phyloP scores from a whole-genome alignment of 1,284 basidiomycete genomes.

The Phlebopus sp. region DNA sequence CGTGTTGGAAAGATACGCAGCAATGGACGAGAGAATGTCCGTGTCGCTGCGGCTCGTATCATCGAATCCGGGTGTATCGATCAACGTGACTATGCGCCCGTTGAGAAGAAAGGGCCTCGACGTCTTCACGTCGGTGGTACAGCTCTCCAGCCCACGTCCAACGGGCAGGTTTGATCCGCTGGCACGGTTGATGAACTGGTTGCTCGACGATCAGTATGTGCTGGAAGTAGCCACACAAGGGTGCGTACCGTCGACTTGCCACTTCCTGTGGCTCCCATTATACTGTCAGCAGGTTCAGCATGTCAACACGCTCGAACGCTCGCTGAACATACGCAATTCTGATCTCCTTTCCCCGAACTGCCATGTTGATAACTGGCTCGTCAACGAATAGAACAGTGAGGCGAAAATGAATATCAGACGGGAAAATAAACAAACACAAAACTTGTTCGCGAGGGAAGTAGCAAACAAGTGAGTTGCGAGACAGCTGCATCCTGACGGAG shows the following conservation, averaged over 20 bases:
- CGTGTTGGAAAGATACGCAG: constrained; percentile 34
- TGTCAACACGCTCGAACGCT: neutral
- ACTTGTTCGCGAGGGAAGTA: neutral
- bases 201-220: constrained; percentile 1
- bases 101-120: constrained; percentile 33
- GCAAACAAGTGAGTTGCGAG: constrained; percentile 7
- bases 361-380: constrained; percentile 18
- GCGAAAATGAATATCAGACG: neutral
- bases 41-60: constrained; percentile 37
- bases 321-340: constrained; percentile 27
- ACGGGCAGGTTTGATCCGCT: constrained; percentile 34
- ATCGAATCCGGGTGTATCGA: constrained; percentile 43
- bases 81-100: constrained; percentile 31
- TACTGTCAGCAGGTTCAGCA: constrained; percentile 27
- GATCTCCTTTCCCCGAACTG: constrained; percentile 29
- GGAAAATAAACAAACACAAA: neutral
- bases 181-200: constrained; percentile 35
- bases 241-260: constrained; percentile 42
- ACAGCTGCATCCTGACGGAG: neutral
- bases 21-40: constrained; percentile 39
- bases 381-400: neutral
- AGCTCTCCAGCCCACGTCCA: constrained; percentile 34
- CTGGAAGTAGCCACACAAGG: neutral
- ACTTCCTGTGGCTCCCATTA: constrained; percentile 46
- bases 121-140: constrained; percentile 32